A percentile compares a stretch with the other conserved stretches of the same genome.
Evolutionary conservation across 2,329 filamentous ascomycete species (phyloP).

Genomic region (Colletotrichum lentis): DNA sequence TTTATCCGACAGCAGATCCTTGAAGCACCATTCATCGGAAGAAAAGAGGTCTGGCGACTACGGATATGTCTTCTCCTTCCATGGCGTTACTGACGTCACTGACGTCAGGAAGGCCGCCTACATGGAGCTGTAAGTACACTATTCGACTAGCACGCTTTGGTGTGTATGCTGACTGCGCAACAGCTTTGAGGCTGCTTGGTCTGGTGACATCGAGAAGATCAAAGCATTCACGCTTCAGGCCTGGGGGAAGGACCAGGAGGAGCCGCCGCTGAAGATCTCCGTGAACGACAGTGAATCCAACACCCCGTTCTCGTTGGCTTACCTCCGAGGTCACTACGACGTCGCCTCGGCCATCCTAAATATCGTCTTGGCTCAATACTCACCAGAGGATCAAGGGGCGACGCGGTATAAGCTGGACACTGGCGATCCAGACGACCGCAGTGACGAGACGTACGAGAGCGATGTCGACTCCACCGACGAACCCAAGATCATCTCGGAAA

Average conservation of each 20-base stretch:
- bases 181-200: conserved; percentile 77
- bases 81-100: conserved; percentile 62
- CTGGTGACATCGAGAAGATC: conserved; percentile 71
- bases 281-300: conserved; percentile 60
- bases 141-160: background rate
- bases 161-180: conserved; percentile 40
- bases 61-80: conserved; percentile 61
- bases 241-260: conserved; percentile 62
- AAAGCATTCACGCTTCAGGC: conserved; percentile 68
- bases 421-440: conserved; percentile 47
- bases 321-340: conserved; percentile 70
- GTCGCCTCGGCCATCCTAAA: conserved; percentile 73
- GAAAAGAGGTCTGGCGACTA: conserved; percentile 51
- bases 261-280: conserved; percentile 71
- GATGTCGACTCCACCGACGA: conserved; percentile 49
- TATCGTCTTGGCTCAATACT: conserved; percentile 75
- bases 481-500: conserved; percentile 59
- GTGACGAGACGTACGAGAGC: conserved; percentile 45
- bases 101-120: conserved; percentile 67
- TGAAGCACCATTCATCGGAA: conserved; percentile 26
- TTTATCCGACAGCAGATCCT: conserved; percentile 32
- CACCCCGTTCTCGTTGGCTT: conserved; percentile 73
- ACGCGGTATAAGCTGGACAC: conserved; percentile 58
- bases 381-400: conserved; percentile 61
- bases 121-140: conserved; percentile 63